phyloP scores from a whole-genome alignment of 1,284 basidiomycete species.

The Coriolopsis trogii region DNA sequence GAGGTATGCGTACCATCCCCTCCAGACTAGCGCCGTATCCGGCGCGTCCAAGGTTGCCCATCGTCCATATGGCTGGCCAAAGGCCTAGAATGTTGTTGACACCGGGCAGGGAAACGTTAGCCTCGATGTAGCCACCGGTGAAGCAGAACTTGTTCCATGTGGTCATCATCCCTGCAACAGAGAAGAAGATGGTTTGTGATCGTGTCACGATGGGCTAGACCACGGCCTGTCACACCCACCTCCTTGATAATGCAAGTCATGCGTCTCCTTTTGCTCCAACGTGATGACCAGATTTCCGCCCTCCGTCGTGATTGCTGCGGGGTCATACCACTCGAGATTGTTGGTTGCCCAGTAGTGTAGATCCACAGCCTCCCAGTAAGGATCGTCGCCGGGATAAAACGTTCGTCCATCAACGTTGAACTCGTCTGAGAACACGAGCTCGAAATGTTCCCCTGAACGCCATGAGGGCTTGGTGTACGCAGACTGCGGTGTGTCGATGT shows the following conservation, averaged over 20 bases:
- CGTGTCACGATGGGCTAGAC: slow-evolving; percentile 21
- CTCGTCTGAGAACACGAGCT: slow-evolving; percentile 71
- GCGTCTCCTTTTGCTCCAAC: slow-evolving; percentile 45
- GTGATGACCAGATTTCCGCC: slow-evolving; percentile 68
- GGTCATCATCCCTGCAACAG: slow-evolving; percentile 34
- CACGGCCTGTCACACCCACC: slow-evolving; percentile 27
- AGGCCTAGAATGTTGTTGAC: slow-evolving; percentile 46
- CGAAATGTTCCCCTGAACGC: slow-evolving; percentile 42
- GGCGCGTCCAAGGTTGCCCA: slow-evolving; percentile 69
- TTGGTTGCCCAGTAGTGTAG: slow-evolving; percentile 70
- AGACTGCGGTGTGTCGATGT: slow-evolving; percentile 50
- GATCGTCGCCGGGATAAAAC: slow-evolving; percentile 56
- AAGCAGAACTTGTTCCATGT: slow-evolving; percentile 69
- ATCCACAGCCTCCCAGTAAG: slow-evolving; percentile 71
- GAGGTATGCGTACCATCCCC: slow-evolving; percentile 49
- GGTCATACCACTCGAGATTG: slow-evolving; percentile 64
- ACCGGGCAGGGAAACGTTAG: slow-evolving; percentile 38
- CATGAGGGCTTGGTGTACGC: slow-evolving; percentile 45
- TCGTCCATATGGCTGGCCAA: slow-evolving; percentile 62
- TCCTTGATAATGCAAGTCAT: slow-evolving; percentile 61
- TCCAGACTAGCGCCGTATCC: slow-evolving; percentile 67
- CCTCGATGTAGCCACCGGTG: slow-evolving; percentile 53
- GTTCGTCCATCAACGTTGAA: slow-evolving; percentile 64
- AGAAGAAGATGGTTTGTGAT: neutral
- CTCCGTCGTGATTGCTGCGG: slow-evolving; percentile 64